Conservation (phyloP, 768 basidiomycete genomes). For the Calocera cornea region DNA sequence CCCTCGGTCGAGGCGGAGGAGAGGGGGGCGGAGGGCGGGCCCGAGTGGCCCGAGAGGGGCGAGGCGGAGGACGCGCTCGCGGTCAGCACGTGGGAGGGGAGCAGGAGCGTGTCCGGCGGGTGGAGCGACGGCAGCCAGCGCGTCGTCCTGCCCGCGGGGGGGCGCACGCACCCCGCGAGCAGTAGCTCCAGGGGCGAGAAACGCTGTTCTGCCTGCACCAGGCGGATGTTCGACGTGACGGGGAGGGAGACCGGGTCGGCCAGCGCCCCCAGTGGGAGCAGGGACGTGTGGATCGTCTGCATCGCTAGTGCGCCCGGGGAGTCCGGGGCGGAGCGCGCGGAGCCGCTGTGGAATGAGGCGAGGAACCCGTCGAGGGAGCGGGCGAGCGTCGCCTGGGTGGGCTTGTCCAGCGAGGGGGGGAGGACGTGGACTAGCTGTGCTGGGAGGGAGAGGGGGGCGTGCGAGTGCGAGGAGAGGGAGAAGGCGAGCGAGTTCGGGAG, state of each 20-base stretch:
- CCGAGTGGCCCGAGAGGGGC: neutral
- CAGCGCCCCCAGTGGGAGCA: neutral
- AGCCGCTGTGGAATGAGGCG: neutral
- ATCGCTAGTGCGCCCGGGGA: neutral
- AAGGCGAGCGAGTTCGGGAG: neutral
- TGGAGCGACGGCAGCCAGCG: slow-evolving; percentile 1
- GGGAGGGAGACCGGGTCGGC: neutral
- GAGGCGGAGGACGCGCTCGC: neutral
- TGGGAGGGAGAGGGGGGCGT: neutral
- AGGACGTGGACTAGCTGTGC: neutral
- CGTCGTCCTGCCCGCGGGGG: neutral
- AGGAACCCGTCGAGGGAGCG: neutral
- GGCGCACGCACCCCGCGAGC: neutral
- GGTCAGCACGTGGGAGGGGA: neutral
- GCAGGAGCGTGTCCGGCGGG: neutral
- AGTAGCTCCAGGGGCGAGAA: neutral
- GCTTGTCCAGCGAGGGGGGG: neutral
- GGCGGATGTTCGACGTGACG: neutral
- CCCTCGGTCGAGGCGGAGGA: neutral
- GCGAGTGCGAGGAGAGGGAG: neutral
- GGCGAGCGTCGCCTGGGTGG: neutral
- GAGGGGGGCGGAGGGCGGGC: neutral
- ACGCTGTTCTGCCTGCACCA: neutral
- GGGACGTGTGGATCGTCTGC: neutral
- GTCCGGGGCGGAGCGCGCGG: neutral